Conservation (phyloP, 495 filamentous ascomycete genomes). For the Podospora australis region DNA sequence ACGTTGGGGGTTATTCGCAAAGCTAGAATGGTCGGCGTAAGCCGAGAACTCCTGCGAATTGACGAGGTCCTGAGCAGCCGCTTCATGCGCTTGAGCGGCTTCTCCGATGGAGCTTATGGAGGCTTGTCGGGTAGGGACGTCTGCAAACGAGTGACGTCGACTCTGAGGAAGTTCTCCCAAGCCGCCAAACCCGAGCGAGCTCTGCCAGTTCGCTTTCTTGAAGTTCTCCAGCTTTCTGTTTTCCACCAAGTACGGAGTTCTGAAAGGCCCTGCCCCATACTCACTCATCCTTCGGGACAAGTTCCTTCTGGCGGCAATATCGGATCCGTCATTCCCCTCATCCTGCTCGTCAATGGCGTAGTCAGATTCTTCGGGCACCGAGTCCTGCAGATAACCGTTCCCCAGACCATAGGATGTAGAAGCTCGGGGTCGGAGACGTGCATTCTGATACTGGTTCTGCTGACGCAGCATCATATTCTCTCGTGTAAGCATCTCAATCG, state of each 20-base stretch:
- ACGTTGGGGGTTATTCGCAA: conserved; percentile 29
- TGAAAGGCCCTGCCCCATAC: conserved; percentile 52
- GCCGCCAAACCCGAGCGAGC: conserved; percentile 71
- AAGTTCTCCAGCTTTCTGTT: conserved; percentile 70
- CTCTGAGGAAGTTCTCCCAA: conserved; percentile 71
- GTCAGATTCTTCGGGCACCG: conserved; percentile 63
- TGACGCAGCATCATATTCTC: conserved; percentile 70
- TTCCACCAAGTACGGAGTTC: conserved; percentile 55
- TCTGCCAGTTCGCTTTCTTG: conserved; percentile 84
- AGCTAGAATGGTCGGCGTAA: conserved; percentile 30
- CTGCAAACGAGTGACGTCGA: conserved; percentile 95
- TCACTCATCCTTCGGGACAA: conserved; percentile 53
- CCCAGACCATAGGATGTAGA: conserved; percentile 49
- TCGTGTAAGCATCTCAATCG: conserved; percentile 64
- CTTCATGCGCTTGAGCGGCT: conserved; percentile 39
- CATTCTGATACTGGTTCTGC: conserved; percentile 53
- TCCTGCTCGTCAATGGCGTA: conserved; percentile 65
- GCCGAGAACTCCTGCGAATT: conserved; percentile 33
- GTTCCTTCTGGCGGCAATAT: conserved; percentile 48
- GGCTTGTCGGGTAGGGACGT: conserved; percentile 58
- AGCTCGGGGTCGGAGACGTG: conserved; percentile 57
- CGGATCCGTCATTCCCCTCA: conserved; percentile 54
- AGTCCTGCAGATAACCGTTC: conserved; percentile 56
- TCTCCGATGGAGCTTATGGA: conserved; percentile 63
- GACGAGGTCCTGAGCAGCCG: conserved; percentile 31